Conservation (phyloP, 2,329 filamentous ascomycete genomes). For the Nemania diffusa region DNA sequence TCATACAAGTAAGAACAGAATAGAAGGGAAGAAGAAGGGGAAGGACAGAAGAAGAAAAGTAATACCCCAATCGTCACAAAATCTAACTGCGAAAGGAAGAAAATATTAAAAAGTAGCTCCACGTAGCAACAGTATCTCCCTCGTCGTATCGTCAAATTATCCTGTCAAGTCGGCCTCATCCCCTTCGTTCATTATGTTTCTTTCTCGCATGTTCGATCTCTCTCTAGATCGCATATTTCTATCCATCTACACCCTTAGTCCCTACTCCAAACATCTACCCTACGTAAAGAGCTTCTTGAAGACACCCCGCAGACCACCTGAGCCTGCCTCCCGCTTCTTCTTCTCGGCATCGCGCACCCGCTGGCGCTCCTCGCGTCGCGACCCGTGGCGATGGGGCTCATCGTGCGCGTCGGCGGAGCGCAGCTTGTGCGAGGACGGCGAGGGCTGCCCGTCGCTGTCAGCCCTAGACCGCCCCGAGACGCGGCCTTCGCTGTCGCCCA, state of each 20-base stretch:
- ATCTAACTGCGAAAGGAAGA: constrained; percentile 4
- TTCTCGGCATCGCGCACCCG: constrained; percentile 29
- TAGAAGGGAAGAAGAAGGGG: background rate
- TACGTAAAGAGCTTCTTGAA: constrained; percentile 54
- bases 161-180: background rate
- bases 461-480: constrained; percentile 13
- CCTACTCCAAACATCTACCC: background rate
- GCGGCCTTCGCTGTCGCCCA: constrained; percentile 29
- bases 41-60: background rate
- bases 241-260: background rate
- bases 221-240: background rate
- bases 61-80: constrained; percentile 7
- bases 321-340: constrained; percentile 46
- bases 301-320: constrained; percentile 49
- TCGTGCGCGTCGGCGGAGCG: constrained; percentile 38
- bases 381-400: constrained; percentile 49
- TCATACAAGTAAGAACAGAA: constrained; percentile 31
- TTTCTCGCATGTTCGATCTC: background rate
- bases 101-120: background rate
- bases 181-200: background rate
- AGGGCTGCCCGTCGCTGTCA: constrained; percentile 21
- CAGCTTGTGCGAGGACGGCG: constrained; percentile 21
- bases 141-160: constrained; percentile 18
- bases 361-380: constrained; percentile 31
- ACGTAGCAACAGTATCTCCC: background rate